Percentiles rank a stretch among this genome's conserved stretches.
Evolutionary conservation across 1,284 basidiomycete species (phyloP).

Genomic region (Cutaneotrichosporon sp.): DNA sequence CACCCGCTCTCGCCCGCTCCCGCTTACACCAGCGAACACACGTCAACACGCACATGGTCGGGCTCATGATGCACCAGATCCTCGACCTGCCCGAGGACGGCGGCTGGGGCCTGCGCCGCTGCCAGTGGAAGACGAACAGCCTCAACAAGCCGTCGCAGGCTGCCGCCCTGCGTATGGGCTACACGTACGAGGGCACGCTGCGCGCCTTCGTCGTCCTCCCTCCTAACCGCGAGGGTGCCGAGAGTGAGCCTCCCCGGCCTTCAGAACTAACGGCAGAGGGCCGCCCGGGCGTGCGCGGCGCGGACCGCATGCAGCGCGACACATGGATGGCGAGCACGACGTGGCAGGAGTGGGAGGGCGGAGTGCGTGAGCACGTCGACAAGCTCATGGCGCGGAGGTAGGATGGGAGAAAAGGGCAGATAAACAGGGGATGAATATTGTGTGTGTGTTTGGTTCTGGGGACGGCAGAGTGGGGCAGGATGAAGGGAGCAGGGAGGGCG

Average conservation of each 20-base stretch:
- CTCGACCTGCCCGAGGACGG: slow-evolving; percentile 38
- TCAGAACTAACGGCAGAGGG: slow-evolving; percentile 29
- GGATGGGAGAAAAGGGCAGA: neutral
- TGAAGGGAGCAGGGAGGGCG: neutral
- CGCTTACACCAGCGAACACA: slow-evolving; percentile 37
- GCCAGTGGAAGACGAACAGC: slow-evolving; percentile 46
- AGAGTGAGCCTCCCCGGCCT: slow-evolving; percentile 31
- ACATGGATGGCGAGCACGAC: slow-evolving; percentile 41
- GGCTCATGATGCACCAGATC: slow-evolving; percentile 42
- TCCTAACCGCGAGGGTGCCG: slow-evolving; percentile 32
- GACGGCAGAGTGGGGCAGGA: neutral
- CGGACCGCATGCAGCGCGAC: slow-evolving; percentile 33
- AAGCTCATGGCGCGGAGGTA: slow-evolving; percentile 29
- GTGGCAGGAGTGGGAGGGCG: slow-evolving; percentile 46
- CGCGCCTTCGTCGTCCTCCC: slow-evolving; percentile 36
- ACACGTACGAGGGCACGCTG: slow-evolving; percentile 36
- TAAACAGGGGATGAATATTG: slow-evolving; percentile 2
- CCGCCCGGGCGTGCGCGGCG: slow-evolving; percentile 28
- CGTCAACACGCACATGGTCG: slow-evolving; percentile 44
- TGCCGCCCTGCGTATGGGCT: slow-evolving; percentile 42
- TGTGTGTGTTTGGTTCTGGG: slow-evolving; percentile 8
- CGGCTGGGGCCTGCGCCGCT: slow-evolving; percentile 43
- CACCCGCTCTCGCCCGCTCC: neutral
- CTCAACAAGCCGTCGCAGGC: slow-evolving; percentile 35
- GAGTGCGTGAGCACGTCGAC: slow-evolving; percentile 38